These are phyloP conservation scores for Oryza rufipogon DNA, from an alignment of 176 grass and related monocot genomes.

Conservation along the genomic window DNA sequence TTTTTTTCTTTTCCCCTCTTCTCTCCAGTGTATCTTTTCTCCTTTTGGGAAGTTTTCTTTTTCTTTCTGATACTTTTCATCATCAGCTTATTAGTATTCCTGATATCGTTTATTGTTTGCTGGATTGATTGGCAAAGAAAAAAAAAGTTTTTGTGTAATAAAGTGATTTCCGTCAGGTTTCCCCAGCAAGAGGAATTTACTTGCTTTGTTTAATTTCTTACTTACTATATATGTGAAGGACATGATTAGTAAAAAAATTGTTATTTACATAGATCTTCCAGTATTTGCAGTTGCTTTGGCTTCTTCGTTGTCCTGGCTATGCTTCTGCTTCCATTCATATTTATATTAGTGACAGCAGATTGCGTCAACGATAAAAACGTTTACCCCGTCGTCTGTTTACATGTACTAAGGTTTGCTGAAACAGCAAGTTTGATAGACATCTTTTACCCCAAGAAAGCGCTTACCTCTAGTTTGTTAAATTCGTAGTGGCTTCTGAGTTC, in stretches of 20 bases:
- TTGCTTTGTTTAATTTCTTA: not conserved
- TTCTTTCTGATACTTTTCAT: not conserved
- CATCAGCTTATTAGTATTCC: not conserved
- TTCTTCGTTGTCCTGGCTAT: not conserved
- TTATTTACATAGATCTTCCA: not conserved
- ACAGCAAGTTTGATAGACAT: not conserved
- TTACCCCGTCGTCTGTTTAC: not conserved
- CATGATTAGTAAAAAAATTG: not conserved
- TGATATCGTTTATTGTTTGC: not conserved
- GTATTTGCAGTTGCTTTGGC: not conserved
- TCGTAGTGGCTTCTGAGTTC: not conserved
- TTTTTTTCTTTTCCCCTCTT: not conserved
- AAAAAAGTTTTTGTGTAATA: not conserved
- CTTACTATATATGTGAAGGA: not conserved
- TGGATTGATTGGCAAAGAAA: not conserved
- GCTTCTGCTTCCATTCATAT: not conserved
- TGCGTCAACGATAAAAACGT: slow-evolving; percentile 3
- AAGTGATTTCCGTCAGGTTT: not conserved
- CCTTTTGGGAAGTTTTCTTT: not conserved
- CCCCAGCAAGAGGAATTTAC: not conserved
- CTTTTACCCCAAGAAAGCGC: not conserved
- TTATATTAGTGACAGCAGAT: not conserved
- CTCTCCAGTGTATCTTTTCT: not conserved
- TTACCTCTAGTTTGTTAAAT: not conserved
- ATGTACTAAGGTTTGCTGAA: not conserved